phyloP scores from a whole-genome alignment of 2,329 filamentous ascomycete genomes.

The Fusarium transvaalense region DNA sequence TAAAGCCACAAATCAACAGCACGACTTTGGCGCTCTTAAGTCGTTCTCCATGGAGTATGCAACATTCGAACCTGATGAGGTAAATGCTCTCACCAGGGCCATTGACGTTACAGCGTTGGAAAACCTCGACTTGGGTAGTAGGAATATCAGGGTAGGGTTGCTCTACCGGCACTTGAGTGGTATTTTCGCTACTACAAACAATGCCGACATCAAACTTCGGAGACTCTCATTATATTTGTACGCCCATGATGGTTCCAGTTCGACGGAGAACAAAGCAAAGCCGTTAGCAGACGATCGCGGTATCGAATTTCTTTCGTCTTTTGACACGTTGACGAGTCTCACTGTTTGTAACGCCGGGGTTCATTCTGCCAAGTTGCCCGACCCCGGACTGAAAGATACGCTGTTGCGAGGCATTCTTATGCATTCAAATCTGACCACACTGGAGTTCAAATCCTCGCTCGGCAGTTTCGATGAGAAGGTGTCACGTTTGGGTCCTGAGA shows the following conservation, averaged over 20 bases:
- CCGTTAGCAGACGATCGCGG: neutral
- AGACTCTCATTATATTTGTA: constrained; percentile 1
- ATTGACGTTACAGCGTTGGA: constrained; percentile 30
- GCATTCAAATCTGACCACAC: constrained; percentile 24
- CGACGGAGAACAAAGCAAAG: accelerated
- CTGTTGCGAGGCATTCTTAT: constrained; percentile 35
- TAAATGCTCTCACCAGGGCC: neutral
- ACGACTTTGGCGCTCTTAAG: constrained; percentile 12
- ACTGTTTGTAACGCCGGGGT: constrained; percentile 8
- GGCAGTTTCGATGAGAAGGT: neutral
- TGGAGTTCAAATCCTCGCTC: constrained; percentile 11
- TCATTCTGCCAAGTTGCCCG: neutral
- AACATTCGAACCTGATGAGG: neutral
- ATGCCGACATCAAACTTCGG: constrained; percentile 5
- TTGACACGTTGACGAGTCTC: constrained; percentile 28
- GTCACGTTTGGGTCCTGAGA: constrained; percentile 24
- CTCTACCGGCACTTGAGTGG: constrained; percentile 11
- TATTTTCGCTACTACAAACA: neutral
- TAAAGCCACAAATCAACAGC: neutral
- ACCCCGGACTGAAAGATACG: constrained; percentile 12
- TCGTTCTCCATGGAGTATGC: constrained; percentile 15
- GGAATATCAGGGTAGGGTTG: neutral
- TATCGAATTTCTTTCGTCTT: constrained; percentile 31
- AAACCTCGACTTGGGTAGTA: constrained; percentile 2
- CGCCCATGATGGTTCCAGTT: accelerated